Base-by-base conservation (phyloP, 192 early-diverging fungal species). In the Thoreauomyces humboldtii region DNA sequence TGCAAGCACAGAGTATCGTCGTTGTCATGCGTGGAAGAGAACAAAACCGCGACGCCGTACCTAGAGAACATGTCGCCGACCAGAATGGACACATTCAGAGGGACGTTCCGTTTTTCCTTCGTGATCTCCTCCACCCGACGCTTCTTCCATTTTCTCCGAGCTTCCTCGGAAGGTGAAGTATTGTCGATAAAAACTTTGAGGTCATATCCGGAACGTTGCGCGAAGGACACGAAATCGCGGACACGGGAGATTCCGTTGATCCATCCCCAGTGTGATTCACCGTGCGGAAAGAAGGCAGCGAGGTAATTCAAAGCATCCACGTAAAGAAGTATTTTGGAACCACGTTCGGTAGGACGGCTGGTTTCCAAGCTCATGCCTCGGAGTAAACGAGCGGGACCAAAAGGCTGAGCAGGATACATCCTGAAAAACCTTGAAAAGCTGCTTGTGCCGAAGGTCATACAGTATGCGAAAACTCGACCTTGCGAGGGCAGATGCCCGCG, bases 1-100 rank as follows among this genome's bases (percentile, higher is more conserved):
- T 52, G 63, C 21, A 45, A 27, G 34, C 44, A 38, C 6, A 69
- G 43, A 15, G 67, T 69, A 22, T 69, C 67, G 46, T 69, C 67
- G 35, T 69, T 69, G 52, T 69, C 67, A 15, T 38, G 59, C 27
- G 32, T 59, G 50, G 3, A 31, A 7, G 67, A 69, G 42, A 51
- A 69, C 4, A 29, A 22, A 11, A 69, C 67, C 7, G 7, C 22
- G 29, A 69, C 58, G 11, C 58, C 59, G 37, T 28, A 59, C 51
- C 29, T 28, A 17, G 15, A 19, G 38, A 65, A 65, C 17, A 32
- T 32, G 17, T 65, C 63, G 19, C 52, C 63, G 32, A 56, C n/a
- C 12, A 65, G 24, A 7, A 41, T 22, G 28, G 32, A 22, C 33
- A 43, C 21, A 12, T 35, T 35, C 9, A 46, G 54, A 21, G 52